Evolutionary conservation across 2,329 filamentous ascomycete species (phyloP).

Genomic region (Achaetomium macrosporum): DNA sequence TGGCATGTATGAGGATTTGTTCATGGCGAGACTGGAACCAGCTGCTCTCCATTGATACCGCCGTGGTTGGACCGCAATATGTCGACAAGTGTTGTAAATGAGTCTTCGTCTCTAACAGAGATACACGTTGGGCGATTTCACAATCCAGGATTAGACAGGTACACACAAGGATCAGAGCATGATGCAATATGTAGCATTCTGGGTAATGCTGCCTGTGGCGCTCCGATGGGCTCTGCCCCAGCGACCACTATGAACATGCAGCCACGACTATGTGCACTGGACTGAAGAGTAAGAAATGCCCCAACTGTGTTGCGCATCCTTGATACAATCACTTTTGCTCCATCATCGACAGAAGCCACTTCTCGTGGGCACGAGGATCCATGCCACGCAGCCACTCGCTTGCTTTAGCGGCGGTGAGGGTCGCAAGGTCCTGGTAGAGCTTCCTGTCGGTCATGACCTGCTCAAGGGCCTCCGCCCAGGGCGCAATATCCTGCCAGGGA

Average conservation of each 20-base stretch:
- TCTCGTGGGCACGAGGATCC: constrained; percentile 20
- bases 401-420: constrained; percentile 15
- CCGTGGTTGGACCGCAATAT: no score
- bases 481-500: constrained; percentile 20
- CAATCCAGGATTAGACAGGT: no score
- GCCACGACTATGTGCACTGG: not conserved
- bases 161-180: not conserved
- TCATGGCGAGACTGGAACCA: no score
- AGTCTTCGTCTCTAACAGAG: no score
- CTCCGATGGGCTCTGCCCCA: constrained; percentile 1
- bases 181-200: constrained; percentile 9
- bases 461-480: constrained; percentile 18
- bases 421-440: constrained; percentile 15
- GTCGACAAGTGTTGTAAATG: no score
- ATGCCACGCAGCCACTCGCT: constrained; percentile 18
- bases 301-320: not conserved
- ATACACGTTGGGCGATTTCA: no score
- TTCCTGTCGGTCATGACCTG: constrained; percentile 18
- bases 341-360: constrained; percentile 24
- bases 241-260: constrained; percentile 6
- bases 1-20: no score
- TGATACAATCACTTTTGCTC: constrained; percentile 2
- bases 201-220: constrained; percentile 5
- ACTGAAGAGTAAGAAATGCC: not conserved
- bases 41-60: no score